These are phyloP conservation scores for Geranomyces variabilis DNA, from an alignment of 192 early-diverging fungal genomes.

Conservation along the genomic window DNA sequence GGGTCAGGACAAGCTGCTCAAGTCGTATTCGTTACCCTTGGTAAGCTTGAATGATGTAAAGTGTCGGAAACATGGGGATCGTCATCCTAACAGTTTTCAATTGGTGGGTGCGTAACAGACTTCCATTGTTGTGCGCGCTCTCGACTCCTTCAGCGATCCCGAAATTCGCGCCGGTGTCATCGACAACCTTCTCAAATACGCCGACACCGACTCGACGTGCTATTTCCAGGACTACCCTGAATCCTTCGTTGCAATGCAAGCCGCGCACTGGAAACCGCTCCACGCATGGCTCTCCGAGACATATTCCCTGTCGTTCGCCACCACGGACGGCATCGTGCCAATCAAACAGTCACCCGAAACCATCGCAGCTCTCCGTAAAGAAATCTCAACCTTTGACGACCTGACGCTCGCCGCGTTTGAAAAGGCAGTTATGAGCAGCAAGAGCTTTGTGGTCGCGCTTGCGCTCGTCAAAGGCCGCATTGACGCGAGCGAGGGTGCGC, in stretches of 20 bases:
- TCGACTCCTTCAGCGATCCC: constrained; percentile 71
- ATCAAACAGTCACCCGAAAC: constrained; percentile 69
- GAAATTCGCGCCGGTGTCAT: constrained; percentile 69
- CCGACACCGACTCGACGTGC: constrained; percentile 89
- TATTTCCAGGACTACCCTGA: constrained; percentile 78
- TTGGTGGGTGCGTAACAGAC: constrained; percentile 72
- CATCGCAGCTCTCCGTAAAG: constrained; percentile 55
- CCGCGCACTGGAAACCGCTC: constrained; percentile 77
- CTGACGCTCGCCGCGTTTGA: constrained; percentile 90
- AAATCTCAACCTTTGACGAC: constrained; percentile 62
- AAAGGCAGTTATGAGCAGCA: constrained; percentile 78
- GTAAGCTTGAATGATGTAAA: too few species aligned
- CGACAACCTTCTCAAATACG: constrained; percentile 75
- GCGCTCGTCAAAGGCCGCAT: constrained; percentile 80
- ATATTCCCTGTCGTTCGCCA: constrained; percentile 71
- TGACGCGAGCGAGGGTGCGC: constrained; percentile 73
- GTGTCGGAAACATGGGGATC: too few species aligned
- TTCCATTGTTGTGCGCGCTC: constrained; percentile 81
- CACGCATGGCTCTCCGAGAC: constrained; percentile 71
- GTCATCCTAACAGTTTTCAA: constrained; percentile 8
- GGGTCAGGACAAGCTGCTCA: constrained; percentile 75
- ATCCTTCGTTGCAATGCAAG: constrained; percentile 77
- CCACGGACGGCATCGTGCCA: constrained; percentile 72
- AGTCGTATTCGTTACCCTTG: constrained; percentile 85
- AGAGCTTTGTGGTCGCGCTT: constrained; percentile 88